Evolutionary conservation across 2,329 filamentous ascomycete species (phyloP).

Genomic region (Penicillium palitans): DNA sequence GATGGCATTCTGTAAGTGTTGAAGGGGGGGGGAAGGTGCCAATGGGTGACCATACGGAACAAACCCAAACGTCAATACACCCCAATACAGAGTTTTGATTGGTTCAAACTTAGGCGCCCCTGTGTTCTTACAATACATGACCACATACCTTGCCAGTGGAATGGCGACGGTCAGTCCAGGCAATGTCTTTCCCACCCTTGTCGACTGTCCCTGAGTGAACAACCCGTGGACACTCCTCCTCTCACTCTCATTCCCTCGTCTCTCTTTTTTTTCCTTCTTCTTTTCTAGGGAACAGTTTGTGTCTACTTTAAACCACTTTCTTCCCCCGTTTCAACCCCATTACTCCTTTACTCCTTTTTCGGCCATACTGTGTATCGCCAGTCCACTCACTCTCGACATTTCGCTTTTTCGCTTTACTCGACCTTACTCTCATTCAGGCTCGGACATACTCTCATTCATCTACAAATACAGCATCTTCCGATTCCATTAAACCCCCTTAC

Average conservation of each 20-base stretch:
- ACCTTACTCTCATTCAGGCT: conserved; percentile 21
- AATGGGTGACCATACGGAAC: conserved; percentile 1
- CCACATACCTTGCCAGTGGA: conserved; percentile 7
- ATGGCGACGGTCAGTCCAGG: conserved; percentile 2
- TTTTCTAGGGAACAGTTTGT: conserved; percentile 3
- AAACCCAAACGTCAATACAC: conserved; percentile 2
- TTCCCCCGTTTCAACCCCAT: conserved; percentile 1
- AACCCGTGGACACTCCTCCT: not conserved
- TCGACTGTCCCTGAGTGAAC: conserved; percentile 15
- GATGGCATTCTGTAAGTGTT: not conserved
- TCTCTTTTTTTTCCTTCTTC: conserved; percentile 3
- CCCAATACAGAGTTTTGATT: not conserved
- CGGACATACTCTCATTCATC: conserved; percentile 16
- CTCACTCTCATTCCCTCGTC: conserved; percentile 7
- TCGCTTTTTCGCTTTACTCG: conserved; percentile 10
- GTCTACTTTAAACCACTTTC: conserved; percentile 1
- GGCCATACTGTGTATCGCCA: conserved; percentile 37
- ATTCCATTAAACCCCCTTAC: conserved; percentile 7
- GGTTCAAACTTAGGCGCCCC: not conserved
- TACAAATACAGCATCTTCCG: conserved; percentile 15
- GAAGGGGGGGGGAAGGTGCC: not conserved
- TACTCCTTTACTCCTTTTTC: conserved; percentile 15
- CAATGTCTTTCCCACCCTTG: conserved; percentile 9
- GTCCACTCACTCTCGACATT: conserved; percentile 31
- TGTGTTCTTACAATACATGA: conserved; percentile 7